These are phyloP conservation scores for Saccharomycopsis sp. DNA, from an alignment of 805 yeast genomes.

Conservation along the genomic window DNA sequence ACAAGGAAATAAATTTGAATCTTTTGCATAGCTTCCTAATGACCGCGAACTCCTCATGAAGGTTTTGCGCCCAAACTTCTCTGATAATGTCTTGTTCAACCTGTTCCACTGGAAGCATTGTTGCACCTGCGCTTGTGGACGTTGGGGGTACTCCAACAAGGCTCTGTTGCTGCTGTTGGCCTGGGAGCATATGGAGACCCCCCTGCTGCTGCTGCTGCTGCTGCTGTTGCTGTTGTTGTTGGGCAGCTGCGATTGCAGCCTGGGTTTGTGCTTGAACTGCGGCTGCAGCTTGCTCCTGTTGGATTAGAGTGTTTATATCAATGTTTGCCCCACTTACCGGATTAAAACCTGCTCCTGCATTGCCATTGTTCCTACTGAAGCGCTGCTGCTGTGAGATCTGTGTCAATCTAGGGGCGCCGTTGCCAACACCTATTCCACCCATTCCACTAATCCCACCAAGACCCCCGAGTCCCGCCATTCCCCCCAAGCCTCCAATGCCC, in stretches of 20 bases:
- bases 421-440: too few relatives aligned
- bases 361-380: too few relatives aligned
- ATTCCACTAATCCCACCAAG: too few relatives aligned
- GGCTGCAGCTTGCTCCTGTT: constrained; percentile 25
- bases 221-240: constrained; percentile 20
- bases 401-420: too few relatives aligned
- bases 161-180: too few relatives aligned
- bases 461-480: too few relatives aligned
- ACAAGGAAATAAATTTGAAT: constrained; percentile 56
- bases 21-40: constrained; percentile 51
- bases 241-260: too few relatives aligned
- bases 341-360: constrained; percentile 4
- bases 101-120: constrained; percentile 30
- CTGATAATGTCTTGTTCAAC: constrained; percentile 32
- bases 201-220: constrained; percentile 20
- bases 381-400: too few relatives aligned
- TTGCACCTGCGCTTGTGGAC: constrained; percentile 32
- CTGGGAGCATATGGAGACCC: too few relatives aligned
- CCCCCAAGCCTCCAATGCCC: too few relatives aligned
- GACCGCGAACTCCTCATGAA: constrained; percentile 55
- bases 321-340: not conserved
- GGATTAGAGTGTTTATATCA: constrained; percentile 8
- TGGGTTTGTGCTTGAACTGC: too few relatives aligned
- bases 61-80: constrained; percentile 68
- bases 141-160: constrained; percentile 30